phyloP scores from a whole-genome alignment of 2,329 filamentous ascomycete species.

The Paecilomyces sp. region DNA sequence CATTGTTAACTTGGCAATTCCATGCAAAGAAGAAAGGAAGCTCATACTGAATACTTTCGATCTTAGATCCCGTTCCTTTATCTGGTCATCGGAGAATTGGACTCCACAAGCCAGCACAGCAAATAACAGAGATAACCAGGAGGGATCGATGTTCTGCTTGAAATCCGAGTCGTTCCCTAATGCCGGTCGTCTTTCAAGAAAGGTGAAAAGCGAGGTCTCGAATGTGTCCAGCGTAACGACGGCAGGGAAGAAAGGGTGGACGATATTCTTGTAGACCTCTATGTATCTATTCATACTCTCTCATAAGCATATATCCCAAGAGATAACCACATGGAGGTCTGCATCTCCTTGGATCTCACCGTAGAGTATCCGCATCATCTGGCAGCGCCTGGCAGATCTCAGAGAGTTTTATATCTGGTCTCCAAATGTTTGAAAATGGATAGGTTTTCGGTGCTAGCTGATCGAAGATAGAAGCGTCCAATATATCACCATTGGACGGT shows the following conservation, averaged over 20 bases:
- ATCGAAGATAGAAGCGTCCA: slow-evolving; percentile 8
- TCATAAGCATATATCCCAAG: neutral
- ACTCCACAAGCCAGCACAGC: slow-evolving; percentile 16
- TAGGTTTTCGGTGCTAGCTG: slow-evolving; percentile 14
- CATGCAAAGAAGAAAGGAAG: neutral
- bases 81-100: slow-evolving; percentile 16
- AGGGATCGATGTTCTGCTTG: slow-evolving; percentile 5
- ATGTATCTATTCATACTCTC: slow-evolving; percentile 8
- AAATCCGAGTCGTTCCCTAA: neutral
- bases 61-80: slow-evolving; percentile 14
- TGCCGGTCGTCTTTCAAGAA: slow-evolving; percentile 8
- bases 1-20: neutral
- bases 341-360: slow-evolving; percentile 4
- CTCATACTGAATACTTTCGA: slow-evolving; percentile 16
- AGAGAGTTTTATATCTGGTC: slow-evolving; percentile 7
- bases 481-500: slow-evolving; percentile 2
- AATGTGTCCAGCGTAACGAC: slow-evolving; percentile 10
- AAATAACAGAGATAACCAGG: slow-evolving; percentile 16
- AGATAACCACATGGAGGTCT: neutral
- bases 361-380: slow-evolving; percentile 15
- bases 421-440: slow-evolving; percentile 17
- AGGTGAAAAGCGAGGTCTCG: slow-evolving; percentile 9
- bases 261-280: slow-evolving; percentile 12
- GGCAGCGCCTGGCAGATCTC: slow-evolving; percentile 16
- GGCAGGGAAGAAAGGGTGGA: slow-evolving; percentile 14